phyloP scores from a whole-genome alignment of 1,284 basidiomycete species.

The Ceratobasidium sp. region DNA sequence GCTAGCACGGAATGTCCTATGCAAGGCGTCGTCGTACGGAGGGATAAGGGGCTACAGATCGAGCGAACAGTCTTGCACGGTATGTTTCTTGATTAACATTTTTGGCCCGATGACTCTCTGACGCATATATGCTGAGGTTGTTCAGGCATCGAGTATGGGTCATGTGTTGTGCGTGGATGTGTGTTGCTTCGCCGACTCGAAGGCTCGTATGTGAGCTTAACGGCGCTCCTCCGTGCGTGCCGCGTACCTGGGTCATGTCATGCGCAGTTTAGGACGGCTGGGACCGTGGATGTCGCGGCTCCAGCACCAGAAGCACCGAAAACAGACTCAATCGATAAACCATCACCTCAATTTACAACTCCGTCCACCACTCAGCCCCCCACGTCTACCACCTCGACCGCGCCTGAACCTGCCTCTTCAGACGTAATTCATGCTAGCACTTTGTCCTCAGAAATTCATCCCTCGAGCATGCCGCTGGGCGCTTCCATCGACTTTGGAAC shows the following conservation, averaged over 20 bases:
- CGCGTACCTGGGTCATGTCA: slow-evolving; percentile 37
- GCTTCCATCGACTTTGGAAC: slow-evolving; percentile 38
- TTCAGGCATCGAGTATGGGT: slow-evolving; percentile 30
- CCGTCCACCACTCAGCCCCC: neutral
- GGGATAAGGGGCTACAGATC: slow-evolving; percentile 4
- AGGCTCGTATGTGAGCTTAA: slow-evolving; percentile 31
- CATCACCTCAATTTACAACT: neutral
- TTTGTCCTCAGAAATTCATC: slow-evolving; percentile 9
- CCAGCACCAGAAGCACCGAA: slow-evolving; percentile 17
- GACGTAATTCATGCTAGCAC: slow-evolving; percentile 21
- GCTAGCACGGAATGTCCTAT: slow-evolving; percentile 7
- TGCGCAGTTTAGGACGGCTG: slow-evolving; percentile 30
- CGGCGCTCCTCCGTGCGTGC: slow-evolving; percentile 30
- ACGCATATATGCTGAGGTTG: neutral
- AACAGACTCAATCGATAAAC: slow-evolving; percentile 7
- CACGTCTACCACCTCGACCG: slow-evolving; percentile 7
- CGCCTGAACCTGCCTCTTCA: slow-evolving; percentile 12
- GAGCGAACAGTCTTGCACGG: slow-evolving; percentile 28
- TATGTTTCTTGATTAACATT: neutral
- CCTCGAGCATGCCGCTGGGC: slow-evolving; percentile 23
- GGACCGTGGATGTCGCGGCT: slow-evolving; percentile 17
- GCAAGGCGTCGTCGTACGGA: slow-evolving; percentile 15
- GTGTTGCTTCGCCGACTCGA: slow-evolving; percentile 35
- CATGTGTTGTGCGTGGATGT: slow-evolving; percentile 32
- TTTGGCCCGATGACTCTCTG: neutral